Evolutionary conservation across 2,329 filamentous ascomycete species (phyloP).

Genomic region (Aspergillus quadricinctus): DNA sequence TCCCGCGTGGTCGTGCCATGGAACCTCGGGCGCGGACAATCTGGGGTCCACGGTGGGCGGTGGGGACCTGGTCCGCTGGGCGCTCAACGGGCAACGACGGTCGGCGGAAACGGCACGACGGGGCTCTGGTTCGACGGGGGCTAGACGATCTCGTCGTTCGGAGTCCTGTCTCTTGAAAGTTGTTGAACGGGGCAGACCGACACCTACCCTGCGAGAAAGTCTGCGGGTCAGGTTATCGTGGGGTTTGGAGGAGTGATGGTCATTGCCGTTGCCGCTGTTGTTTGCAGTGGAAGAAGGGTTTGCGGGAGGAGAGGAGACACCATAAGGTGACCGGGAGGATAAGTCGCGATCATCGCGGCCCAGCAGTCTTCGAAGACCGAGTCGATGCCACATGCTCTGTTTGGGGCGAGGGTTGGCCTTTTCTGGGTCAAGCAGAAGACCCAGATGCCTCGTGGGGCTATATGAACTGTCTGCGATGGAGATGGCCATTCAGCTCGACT

Average conservation of each 20-base stretch:
- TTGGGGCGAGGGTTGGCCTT: constrained; percentile 31
- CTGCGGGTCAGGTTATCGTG: constrained; percentile 33
- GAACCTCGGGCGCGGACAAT: constrained; percentile 40
- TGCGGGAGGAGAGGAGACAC: constrained; percentile 10
- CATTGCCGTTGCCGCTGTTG: constrained; percentile 11
- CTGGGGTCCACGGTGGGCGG: constrained; percentile 34
- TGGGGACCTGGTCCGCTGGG: constrained; percentile 43
- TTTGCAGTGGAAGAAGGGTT: constrained; percentile 12
- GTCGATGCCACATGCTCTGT: constrained; percentile 45
- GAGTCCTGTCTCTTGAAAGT: constrained; percentile 82
- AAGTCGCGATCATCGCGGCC: constrained; percentile 37
- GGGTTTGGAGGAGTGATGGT: constrained; percentile 15
- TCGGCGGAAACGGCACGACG: constrained; percentile 64
- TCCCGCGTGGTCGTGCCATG: constrained; percentile 30
- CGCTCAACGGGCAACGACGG: constrained; percentile 40
- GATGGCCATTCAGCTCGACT: constrained; percentile 39
- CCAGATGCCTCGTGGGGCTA: constrained; percentile 33
- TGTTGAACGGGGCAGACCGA: constrained; percentile 68
- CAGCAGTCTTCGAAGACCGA: constrained; percentile 40
- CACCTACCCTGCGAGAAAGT: constrained; percentile 56
- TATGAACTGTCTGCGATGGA: constrained; percentile 36
- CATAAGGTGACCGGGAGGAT: constrained; percentile 21
- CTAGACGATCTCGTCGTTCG: constrained; percentile 69
- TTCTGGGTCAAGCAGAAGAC: constrained; percentile 32
- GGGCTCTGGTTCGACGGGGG: constrained; percentile 59